phyloP scores from a whole-genome alignment of 345 rosid genomes.

The Dipteronia sinensis region DNA sequence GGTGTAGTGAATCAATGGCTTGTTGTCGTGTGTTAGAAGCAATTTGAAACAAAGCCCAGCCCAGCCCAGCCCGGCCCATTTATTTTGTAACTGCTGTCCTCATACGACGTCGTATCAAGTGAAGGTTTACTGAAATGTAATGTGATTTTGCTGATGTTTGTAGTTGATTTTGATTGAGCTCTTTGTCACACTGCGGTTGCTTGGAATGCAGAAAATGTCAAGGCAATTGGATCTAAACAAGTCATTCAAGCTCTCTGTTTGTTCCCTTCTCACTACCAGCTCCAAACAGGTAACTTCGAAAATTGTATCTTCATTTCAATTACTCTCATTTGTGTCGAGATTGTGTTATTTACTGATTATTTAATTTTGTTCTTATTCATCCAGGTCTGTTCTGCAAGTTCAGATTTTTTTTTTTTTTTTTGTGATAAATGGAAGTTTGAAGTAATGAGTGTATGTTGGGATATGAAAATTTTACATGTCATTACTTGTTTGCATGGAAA shows the following conservation, averaged over 20 bases:
- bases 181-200: too few relatives aligned
- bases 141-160: too few relatives aligned
- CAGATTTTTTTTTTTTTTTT: neutral
- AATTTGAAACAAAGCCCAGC: too few relatives aligned
- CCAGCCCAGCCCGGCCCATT: too few relatives aligned
- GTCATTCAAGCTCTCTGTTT: constrained; percentile 59
- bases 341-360: neutral
- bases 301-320: neutral
- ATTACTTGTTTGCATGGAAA: constrained; percentile 64
- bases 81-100: too few relatives aligned
- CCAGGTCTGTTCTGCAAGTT: constrained; percentile 41
- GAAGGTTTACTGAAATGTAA: too few relatives aligned
- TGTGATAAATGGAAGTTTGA: neutral
- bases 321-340: too few relatives aligned
- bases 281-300: constrained; percentile 45
- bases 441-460: neutral
- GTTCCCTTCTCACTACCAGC: constrained; percentile 62
- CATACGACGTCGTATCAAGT: too few relatives aligned
- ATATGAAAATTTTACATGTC: constrained; percentile 46
- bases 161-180: too few relatives aligned
- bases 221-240: constrained; percentile 48
- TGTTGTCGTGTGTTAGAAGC: neutral
- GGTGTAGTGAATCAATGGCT: neutral
- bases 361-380: constrained; percentile 24
- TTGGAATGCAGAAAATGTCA: neutral